Evolutionary conservation across 2,329 filamentous ascomycete species (phyloP).

Genomic region (Fonsecaea erecta): DNA sequence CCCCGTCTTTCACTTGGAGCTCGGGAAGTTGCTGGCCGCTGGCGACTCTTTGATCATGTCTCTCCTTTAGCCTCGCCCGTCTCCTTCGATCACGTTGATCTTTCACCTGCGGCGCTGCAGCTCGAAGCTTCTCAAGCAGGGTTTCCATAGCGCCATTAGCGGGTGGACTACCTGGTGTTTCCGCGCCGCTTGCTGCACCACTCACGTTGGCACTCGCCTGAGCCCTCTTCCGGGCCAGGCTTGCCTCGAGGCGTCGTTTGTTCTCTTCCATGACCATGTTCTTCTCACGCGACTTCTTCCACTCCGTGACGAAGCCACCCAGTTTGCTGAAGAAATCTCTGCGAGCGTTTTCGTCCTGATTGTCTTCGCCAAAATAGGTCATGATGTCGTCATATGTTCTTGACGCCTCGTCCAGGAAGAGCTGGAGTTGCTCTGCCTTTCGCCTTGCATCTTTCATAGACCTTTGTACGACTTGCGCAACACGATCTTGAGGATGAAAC

Average conservation of each 20-base stretch:
- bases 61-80: constrained; percentile 84
- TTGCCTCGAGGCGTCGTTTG: constrained; percentile 82
- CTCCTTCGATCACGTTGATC: constrained; percentile 88
- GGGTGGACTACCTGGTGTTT: constrained; percentile 59
- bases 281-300: constrained; percentile 96
- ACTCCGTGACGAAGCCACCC: constrained; percentile 85
- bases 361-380: constrained; percentile 94
- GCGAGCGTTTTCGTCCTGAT: constrained; percentile 85
- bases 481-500: constrained; percentile 96
- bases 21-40: constrained; percentile 90
- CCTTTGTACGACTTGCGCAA: constrained; percentile 86
- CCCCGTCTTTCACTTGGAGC: constrained; percentile 58
- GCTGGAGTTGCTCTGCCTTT: constrained; percentile 92
- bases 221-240: constrained; percentile 80
- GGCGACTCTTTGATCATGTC: constrained; percentile 85
- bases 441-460: constrained; percentile 95
- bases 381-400: constrained; percentile 93
- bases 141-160: constrained; percentile 94
- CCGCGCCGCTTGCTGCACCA: constrained; percentile 40
- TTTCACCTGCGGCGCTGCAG: constrained; percentile 84
- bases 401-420: constrained; percentile 92
- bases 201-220: constrained; percentile 57
- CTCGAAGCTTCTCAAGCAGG: constrained; percentile 89
- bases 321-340: constrained; percentile 96
- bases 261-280: constrained; percentile 82